Base-by-base conservation (phyloP, 2,329 filamentous ascomycete species). In the Podosphaera xanthii region DNA sequence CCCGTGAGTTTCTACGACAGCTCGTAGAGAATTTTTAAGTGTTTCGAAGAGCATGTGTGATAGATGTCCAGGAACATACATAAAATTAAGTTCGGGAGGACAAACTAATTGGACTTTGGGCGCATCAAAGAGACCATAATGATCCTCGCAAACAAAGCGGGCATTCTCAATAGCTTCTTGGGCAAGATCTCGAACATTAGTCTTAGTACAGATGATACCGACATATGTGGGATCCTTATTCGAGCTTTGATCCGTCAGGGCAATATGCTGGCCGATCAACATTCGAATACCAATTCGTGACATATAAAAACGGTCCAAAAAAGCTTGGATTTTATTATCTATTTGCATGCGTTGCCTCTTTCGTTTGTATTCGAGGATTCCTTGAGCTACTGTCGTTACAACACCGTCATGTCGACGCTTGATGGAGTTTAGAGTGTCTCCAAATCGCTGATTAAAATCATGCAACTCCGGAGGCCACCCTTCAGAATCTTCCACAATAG, bases 1-100 rank as follows among this genome's bases (percentile, higher is more conserved):
- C 55, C 92, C 92, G 69, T 97, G 89, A 14, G 83, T 87, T 73
- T 98, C 92, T 60, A 98, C 92, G 46, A 98, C 92, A 58, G 92
- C 92, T 70, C 92, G 87, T 65, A 98, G 77, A 59, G 90, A 96
- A 77, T 98, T 98, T 76, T 98, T 98, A 70, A 98, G 77, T 1
- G 92, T 98, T 74, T 98, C 92, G 72, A 98, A 98, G 58, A 98
- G 84, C 92, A 98, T 98, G 74, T 98, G 92, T 65, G 89, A 95
- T 71, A 98, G 71, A 73, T 98, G 92, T n/a, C 92, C 92, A 0
- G 92, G 92, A 59, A 98, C 92, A 70, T 98, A 98, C 92, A 98
- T 98, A 74, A 98, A 98, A 76, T 94, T 85, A 68, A 98, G 78
- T 71, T 94, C 83, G 22, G 88, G 86, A 68, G 90, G 89, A 76